phyloP scores from a whole-genome alignment of 2,329 filamentous ascomycete genomes.

The Hypoxylon sp. region DNA sequence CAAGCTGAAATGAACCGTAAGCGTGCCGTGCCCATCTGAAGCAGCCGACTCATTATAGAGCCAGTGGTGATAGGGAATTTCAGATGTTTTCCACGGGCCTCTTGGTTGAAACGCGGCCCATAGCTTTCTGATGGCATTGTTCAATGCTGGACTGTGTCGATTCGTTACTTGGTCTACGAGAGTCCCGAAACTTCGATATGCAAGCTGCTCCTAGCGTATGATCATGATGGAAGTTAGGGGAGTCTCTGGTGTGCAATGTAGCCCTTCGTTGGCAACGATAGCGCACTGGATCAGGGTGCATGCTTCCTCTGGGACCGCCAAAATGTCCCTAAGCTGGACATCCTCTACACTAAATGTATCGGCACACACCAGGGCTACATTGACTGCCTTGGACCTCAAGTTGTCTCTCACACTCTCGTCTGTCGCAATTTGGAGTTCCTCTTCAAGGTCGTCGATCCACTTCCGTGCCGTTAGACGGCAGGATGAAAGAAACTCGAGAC shows the following conservation, averaged over 20 bases:
- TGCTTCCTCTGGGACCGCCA: neutral
- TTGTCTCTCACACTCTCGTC: constrained; percentile 42
- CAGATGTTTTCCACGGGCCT: neutral
- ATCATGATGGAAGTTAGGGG: constrained; percentile 28
- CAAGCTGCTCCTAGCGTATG: constrained; percentile 41
- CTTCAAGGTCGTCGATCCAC: constrained; percentile 50
- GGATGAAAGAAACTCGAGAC: constrained; percentile 45
- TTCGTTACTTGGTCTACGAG: constrained; percentile 28
- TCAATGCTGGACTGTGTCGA: constrained; percentile 31
- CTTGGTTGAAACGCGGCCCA: constrained; percentile 41
- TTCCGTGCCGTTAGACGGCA: constrained; percentile 47
- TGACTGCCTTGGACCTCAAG: constrained; percentile 44
- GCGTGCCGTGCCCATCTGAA: neutral
- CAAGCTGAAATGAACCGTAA: constrained; percentile 56
- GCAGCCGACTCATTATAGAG: constrained; percentile 31
- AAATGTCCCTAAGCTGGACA: neutral
- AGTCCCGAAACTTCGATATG: constrained; percentile 29
- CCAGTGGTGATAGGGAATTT: constrained; percentile 26
- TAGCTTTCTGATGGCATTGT: constrained; percentile 38
- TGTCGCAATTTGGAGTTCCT: neutral
- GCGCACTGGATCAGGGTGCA: constrained; percentile 17
- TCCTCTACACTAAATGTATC: constrained; percentile 21
- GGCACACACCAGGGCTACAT: constrained; percentile 20
- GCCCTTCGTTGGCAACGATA: constrained; percentile 18
- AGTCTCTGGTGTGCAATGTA: neutral